A percentile compares a stretch with the other conserved stretches of the same genome.
These are phyloP conservation scores for Aureobasidium leucospermi DNA, from an alignment of 2,329 filamentous ascomycete species.

Conservation along the genomic window DNA sequence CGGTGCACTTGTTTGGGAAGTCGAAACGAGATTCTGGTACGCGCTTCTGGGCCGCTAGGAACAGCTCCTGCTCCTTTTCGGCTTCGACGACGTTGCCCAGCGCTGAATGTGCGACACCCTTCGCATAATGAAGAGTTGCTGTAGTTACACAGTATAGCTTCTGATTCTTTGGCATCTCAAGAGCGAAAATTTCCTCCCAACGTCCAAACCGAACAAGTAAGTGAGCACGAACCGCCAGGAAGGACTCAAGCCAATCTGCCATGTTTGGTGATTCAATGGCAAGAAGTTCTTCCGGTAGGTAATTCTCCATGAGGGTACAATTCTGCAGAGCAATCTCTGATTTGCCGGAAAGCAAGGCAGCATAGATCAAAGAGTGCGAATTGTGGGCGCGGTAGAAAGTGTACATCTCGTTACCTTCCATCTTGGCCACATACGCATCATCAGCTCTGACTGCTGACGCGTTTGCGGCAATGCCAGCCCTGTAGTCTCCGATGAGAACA, in stretches of 20 bases:
- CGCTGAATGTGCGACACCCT: slow-evolving; percentile 59
- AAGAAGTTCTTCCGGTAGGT: slow-evolving; percentile 57
- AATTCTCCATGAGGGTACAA: slow-evolving; percentile 50
- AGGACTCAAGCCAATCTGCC: slow-evolving; percentile 72
- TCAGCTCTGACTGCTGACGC: slow-evolving; percentile 60
- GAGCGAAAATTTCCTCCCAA: slow-evolving; percentile 58
- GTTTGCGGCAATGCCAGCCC: slow-evolving; percentile 59
- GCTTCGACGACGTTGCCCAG: slow-evolving; percentile 49
- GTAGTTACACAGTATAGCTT: slow-evolving; percentile 62
- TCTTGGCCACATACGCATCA: slow-evolving; percentile 53
- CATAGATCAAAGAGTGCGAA: slow-evolving; percentile 68
- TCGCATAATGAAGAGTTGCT: slow-evolving; percentile 61
- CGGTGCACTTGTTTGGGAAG: slow-evolving; percentile 59
- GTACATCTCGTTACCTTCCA: slow-evolving; percentile 64
- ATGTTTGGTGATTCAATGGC: slow-evolving; percentile 52
- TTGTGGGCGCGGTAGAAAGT: slow-evolving; percentile 68
- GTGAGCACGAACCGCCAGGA: slow-evolving; percentile 60
- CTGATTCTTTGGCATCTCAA: slow-evolving; percentile 51
- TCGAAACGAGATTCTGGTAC: slow-evolving; percentile 58
- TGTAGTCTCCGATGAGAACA: slow-evolving; percentile 64
- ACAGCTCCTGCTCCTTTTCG: slow-evolving; percentile 35
- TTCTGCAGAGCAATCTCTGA: slow-evolving; percentile 56
- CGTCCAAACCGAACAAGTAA: slow-evolving; percentile 66
- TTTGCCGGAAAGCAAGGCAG: slow-evolving; percentile 68
- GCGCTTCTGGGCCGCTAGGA: slow-evolving; percentile 42